These are phyloP conservation scores for Pseudoneurospora amorphoporcata DNA, from an alignment of 495 filamentous ascomycete genomes.

Conservation along the genomic window DNA sequence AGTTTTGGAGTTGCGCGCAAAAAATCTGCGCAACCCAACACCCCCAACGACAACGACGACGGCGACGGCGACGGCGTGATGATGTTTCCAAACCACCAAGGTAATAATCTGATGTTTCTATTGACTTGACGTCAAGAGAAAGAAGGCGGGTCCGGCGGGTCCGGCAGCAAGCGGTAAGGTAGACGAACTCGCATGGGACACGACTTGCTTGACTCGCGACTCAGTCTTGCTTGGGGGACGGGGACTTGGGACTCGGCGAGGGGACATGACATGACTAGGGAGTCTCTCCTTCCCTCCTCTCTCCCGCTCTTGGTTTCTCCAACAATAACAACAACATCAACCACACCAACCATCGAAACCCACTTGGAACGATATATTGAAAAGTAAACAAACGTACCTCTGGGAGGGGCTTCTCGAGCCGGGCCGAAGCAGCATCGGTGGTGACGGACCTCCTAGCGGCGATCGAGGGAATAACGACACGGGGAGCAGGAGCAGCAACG, in stretches of 20 bases:
- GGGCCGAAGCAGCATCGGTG: conserved; percentile 84
- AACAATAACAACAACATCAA: background rate
- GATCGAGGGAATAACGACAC: conserved; percentile 44
- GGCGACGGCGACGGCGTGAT: background rate
- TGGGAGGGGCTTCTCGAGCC: conserved; percentile 79
- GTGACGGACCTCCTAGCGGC: conserved; percentile 57
- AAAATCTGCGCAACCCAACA: background rate
- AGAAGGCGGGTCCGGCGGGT: background rate
- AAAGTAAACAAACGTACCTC: conserved; percentile 33
- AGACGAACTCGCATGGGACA: background rate
- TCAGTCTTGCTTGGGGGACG: background rate
- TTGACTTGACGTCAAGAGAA: background rate
- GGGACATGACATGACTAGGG: background rate
- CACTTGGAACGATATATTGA: background rate
- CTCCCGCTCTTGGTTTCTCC: background rate
- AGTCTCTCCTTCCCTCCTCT: background rate
- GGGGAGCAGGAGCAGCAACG: conserved; percentile 17
- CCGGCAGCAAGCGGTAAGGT: background rate
- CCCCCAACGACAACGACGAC: background rate
- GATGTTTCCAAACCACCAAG: background rate
- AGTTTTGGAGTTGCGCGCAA: background rate
- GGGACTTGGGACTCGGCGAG: background rate
- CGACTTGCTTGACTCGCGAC: background rate
- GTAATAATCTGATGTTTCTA: background rate
- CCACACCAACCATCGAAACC: background rate